Base-by-base conservation (phyloP, 2,329 filamentous ascomycete genomes). In the Hypoxylon sp. region DNA sequence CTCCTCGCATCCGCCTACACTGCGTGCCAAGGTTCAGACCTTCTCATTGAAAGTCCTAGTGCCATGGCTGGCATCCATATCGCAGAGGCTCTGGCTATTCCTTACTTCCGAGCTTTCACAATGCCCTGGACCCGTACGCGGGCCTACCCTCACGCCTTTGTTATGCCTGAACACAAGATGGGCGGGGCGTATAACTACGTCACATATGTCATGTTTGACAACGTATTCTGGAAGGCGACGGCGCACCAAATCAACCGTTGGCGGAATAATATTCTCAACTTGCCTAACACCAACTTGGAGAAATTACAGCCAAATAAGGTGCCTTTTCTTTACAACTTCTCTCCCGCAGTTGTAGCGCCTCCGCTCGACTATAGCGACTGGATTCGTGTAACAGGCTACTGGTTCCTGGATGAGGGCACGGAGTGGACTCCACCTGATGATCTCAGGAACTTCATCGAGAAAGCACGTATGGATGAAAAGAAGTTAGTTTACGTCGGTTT, bases 51-150 rank as follows among this genome's bases (percentile, higher is more conserved):
- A 79, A 97, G 93, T 51, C 96, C 96, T 0, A 97, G 93, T 64
- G 94, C 96, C 13, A 99, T 99, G 96, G 94, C 92, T 0, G 96
- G 96, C 27, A 97, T 99, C 60, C 96, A 99, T 79, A 97, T 99
- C 72, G 96, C 96, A 1, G 96, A 99, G 81, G 94, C 94, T 25
- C 86, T 99, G 1, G 86, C 89, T 13, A 97, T 99, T 49, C 96
- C 96, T 0, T 99, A 99, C 80, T 98, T 98, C 83, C 90, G 96
- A 62, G 95, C 95, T 0, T 99, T 99, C 78, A 97, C 94, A 17
- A 99, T 99, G 96, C 96, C 96, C 0, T 99, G 96, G 96, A 97
- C 96, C 0, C 90, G 95, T 54, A 99, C 96, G 14, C 88, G 96
- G 59, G 94, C 95, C 0, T 99, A 99, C 75, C 96, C 96, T 2